These are phyloP conservation scores for Paramecium sexaurelia DNA, from an alignment of 73 alveolate genomes.

Conservation along the genomic window DNA sequence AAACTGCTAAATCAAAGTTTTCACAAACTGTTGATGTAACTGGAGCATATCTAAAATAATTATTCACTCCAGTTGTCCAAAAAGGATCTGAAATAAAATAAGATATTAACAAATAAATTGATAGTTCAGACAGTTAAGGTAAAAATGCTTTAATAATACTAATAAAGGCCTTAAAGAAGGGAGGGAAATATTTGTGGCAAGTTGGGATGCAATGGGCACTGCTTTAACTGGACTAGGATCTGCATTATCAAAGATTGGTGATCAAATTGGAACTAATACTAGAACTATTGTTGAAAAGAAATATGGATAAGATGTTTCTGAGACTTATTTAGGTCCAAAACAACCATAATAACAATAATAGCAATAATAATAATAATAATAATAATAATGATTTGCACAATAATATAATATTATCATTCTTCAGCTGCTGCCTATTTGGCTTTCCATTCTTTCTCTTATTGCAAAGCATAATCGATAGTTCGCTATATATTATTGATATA, in stretches of 20 bases:
- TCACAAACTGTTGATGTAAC: constrained; percentile 37
- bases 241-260: constrained; percentile 46
- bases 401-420: background rate
- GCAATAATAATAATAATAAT: background rate
- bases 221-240: constrained; percentile 53
- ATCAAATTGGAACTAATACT: constrained; percentile 11
- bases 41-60: constrained; percentile 16
- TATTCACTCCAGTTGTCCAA: constrained; percentile 24
- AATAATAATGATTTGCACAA: background rate
- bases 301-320: constrained; percentile 20
- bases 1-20: background rate
- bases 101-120: constrained; percentile 5
- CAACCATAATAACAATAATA: background rate
- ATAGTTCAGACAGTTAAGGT: background rate
- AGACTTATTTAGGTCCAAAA: background rate
- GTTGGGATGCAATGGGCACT: constrained; percentile 56
- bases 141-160: background rate
- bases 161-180: constrained; percentile 5
- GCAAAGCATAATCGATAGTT: constrained; percentile 22
- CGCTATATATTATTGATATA: background rate
- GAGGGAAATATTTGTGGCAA: constrained; percentile 13
- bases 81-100: constrained; percentile 32
- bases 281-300: constrained; percentile 14
- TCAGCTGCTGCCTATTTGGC: constrained; percentile 18
- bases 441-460: constrained; percentile 26